phyloP scores from a whole-genome alignment of 257 asterid species.

The Paulownia fortunei region DNA sequence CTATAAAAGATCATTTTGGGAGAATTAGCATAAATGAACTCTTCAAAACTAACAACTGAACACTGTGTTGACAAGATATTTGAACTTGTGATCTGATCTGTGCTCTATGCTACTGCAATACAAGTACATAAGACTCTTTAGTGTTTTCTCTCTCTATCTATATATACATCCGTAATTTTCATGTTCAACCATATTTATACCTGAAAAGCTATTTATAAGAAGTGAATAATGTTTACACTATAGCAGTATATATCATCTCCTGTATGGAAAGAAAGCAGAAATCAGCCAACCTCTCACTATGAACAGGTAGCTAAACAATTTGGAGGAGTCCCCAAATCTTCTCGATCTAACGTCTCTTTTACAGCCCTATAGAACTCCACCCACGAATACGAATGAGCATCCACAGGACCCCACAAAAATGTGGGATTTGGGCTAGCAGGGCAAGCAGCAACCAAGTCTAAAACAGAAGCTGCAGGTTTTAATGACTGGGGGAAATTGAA shows the following conservation, averaged over 20 bases:
- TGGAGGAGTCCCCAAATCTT: conserved; percentile 46
- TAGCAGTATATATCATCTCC: conserved; percentile 24
- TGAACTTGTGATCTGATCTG: not conserved
- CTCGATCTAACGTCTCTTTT: conserved; percentile 55
- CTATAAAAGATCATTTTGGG: too few species aligned
- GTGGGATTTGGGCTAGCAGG: conserved; percentile 85
- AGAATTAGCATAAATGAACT: too few species aligned
- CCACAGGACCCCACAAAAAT: conserved; percentile 53
- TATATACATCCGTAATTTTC: conserved; percentile 21
- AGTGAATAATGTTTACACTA: conserved; percentile 33
- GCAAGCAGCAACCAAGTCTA: conserved; percentile 72
- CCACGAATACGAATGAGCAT: conserved; percentile 57
- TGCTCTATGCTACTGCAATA: conserved; percentile 19
- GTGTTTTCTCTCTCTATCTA: conserved; percentile 15
- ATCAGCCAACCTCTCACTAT: conserved; percentile 40
- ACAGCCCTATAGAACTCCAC: conserved; percentile 70
- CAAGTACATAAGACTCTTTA: conserved; percentile 24
- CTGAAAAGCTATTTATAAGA: conserved; percentile 18
- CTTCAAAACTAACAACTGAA: not conserved
- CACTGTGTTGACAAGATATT: too few species aligned
- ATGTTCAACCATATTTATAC: conserved; percentile 23
- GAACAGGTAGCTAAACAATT: conserved; percentile 75
- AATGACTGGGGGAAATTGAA: conserved; percentile 71
- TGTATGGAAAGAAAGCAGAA: conserved; percentile 1
- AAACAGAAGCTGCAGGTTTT: conserved; percentile 71